Evolutionary conservation across 495 filamentous ascomycete species (phyloP), one percentile per base, ranked within the genome.

Genomic region (Terfezia claveryi): DNA sequence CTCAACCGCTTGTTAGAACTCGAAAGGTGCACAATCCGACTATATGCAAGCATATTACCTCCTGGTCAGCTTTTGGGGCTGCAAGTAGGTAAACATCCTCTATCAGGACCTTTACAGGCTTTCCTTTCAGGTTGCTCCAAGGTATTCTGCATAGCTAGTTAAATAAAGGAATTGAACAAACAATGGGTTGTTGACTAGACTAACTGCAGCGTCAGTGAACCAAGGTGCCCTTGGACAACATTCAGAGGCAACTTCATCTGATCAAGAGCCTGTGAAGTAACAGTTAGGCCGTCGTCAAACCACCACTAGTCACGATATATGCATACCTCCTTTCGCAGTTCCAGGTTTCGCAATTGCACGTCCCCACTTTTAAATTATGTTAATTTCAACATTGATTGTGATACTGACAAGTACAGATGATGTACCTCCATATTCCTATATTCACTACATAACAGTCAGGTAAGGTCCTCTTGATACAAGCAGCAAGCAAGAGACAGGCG

Each of bases 61-160:
- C 83, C 20, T 82, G 80, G 69, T 95, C 88, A 68, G 92, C 87
- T 65, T 87, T 91, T 0, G 91, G 91, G 2, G 87, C 89, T 11
- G 91, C 92, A 38, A 98, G 74, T 9, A 98, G 72, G 61, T 84
- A 96, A 50, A 98, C 89, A 80, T 98, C 88, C 62, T 98, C 84
- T 57, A 98, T 95, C 60, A 82, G 82, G 61, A 98, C 78, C 70
- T 83, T 85, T 60, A 98, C 87, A 2, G 92, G 91, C 54, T 91
- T 89, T 12, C 91, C 89, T 59, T 87, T 76, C 54, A 98, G 67
- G 67, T 95, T 96, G 52, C 86, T 94, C 89, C 89, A 95, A 8
- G 91, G 91, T 55, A 98, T 96, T 54, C 80, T 80, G 57, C 11
- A 23, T 16, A 7, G n/a, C 11, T 17, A 32, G 4, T 32, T 5